phyloP scores from a whole-genome alignment of 108 stramenopile species.

The Aurantiochytrium sp. region DNA sequence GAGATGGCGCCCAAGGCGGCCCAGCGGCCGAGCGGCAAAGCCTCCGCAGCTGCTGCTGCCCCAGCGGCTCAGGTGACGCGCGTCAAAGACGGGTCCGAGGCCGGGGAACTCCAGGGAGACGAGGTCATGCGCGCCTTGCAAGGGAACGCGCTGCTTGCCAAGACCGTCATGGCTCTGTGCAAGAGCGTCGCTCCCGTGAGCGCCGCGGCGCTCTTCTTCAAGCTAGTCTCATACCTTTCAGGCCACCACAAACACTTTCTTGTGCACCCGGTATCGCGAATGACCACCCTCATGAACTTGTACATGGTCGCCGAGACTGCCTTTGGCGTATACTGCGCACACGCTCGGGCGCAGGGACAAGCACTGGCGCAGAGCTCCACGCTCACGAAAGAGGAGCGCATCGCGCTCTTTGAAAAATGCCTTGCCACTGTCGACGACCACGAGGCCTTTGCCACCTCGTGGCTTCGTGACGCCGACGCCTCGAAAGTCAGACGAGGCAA shows the following conservation, averaged over 20 bases:
- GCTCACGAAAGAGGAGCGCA: neutral
- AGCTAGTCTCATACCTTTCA: neutral
- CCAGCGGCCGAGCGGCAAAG: no score
- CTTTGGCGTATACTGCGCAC: neutral
- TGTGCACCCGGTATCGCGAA: neutral
- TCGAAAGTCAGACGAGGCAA: neutral
- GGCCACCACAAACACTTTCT: neutral
- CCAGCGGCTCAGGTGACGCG: neutral
- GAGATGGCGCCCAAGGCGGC: no score
- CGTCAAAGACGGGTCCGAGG: neutral
- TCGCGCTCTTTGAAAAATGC: neutral
- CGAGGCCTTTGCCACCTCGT: neutral
- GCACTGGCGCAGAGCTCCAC: no score
- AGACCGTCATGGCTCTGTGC: neutral
- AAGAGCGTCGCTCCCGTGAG: neutral
- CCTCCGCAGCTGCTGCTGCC: neutral
- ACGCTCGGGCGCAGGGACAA: neutral
- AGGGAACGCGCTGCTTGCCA: neutral
- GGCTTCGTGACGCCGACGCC: neutral
- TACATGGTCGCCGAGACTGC: neutral
- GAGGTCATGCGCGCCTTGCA: neutral
- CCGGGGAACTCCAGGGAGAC: neutral
- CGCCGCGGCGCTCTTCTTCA: neutral
- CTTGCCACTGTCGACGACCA: neutral
- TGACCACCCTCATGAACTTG: neutral